Percentiles rank a stretch among this genome's conserved stretches.
phyloP scores from a whole-genome alignment of 352 stramenopile genomes.

The Globisporangium paroecandrum region DNA sequence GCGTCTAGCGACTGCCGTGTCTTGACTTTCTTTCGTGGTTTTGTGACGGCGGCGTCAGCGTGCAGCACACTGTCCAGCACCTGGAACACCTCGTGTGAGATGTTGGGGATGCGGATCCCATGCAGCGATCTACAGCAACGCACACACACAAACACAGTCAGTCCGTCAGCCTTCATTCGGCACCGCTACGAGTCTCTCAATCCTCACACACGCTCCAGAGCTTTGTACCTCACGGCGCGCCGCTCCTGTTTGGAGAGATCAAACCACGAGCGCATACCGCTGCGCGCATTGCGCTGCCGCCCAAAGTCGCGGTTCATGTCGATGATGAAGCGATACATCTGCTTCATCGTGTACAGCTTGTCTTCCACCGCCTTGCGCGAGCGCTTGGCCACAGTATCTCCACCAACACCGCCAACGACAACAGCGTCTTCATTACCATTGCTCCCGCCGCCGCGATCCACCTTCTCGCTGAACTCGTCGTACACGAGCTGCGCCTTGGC shows the following conservation, averaged over 20 bases:
- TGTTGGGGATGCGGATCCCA: conserved; percentile 54
- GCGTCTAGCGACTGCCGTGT: neutral
- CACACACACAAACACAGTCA: neutral
- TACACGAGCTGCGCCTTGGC: conserved; percentile 49
- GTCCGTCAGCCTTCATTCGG: neutral
- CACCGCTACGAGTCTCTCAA: neutral
- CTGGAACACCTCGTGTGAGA: conserved; percentile 49
- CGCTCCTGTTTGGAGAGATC: conserved; percentile 52
- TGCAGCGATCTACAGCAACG: conserved; percentile 29
- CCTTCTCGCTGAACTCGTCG: conserved; percentile 40
- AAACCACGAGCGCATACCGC: conserved; percentile 45
- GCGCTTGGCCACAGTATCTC: conserved; percentile 17
- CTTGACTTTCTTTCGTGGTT: neutral
- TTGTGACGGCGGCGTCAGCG: conserved; percentile 2
- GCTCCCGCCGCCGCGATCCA: conserved; percentile 18
- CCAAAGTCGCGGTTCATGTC: conserved; percentile 51
- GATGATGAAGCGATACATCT: conserved; percentile 73
- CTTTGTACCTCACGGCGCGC: conserved; percentile 33
- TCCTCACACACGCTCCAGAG: neutral
- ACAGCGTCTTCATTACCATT: neutral
- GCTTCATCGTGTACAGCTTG: conserved; percentile 66
- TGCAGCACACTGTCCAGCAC: conserved; percentile 56
- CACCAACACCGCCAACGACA: no score
- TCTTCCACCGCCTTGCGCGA: conserved; percentile 62
- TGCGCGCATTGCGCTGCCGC: conserved; percentile 1